A percentile compares a stretch with the other conserved stretches of the same genome.
Evolutionary conservation across 2,329 filamentous ascomycete genomes (phyloP).

Genomic region (Alternaria brassicicola): DNA sequence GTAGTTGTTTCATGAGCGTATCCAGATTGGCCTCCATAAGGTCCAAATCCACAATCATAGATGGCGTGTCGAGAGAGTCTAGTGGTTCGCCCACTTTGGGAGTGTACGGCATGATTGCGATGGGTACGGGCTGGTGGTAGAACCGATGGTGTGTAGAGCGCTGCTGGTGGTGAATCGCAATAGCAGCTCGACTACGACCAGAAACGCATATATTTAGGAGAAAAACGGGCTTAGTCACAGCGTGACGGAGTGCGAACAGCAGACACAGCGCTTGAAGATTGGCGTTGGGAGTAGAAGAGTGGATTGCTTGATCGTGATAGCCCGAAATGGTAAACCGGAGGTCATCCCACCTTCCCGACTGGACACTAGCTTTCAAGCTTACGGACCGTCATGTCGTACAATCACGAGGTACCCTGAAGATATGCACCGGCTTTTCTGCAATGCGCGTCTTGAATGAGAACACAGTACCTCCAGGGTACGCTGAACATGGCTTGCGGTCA

Average conservation of each 20-base stretch:
- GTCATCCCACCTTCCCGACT: constrained; percentile 11
- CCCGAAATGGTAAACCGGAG: constrained; percentile 22
- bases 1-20: constrained; percentile 54
- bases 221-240: not conserved
- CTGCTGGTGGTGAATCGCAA: not conserved
- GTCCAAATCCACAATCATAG: constrained; percentile 62
- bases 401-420: not conserved
- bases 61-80: constrained; percentile 59
- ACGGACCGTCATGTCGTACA: not conserved
- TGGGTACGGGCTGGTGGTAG: not conserved
- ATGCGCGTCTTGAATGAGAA: not conserved
- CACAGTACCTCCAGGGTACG: no score
- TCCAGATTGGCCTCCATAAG: constrained; percentile 60
- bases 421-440: not conserved
- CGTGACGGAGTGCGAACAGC: not conserved
- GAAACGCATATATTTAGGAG: not conserved
- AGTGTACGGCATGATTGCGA: constrained; percentile 40
- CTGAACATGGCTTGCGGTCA: not conserved
- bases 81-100: constrained; percentile 54
- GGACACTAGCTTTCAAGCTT: not conserved
- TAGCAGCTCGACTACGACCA: not conserved
- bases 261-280: constrained; percentile 7
- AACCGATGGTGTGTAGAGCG: not conserved
- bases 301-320: constrained; percentile 1
- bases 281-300: constrained; percentile 1